These are phyloP conservation scores for Jaltomata sinuosa DNA, from an alignment of 257 asterid species.

Conservation along the genomic window DNA sequence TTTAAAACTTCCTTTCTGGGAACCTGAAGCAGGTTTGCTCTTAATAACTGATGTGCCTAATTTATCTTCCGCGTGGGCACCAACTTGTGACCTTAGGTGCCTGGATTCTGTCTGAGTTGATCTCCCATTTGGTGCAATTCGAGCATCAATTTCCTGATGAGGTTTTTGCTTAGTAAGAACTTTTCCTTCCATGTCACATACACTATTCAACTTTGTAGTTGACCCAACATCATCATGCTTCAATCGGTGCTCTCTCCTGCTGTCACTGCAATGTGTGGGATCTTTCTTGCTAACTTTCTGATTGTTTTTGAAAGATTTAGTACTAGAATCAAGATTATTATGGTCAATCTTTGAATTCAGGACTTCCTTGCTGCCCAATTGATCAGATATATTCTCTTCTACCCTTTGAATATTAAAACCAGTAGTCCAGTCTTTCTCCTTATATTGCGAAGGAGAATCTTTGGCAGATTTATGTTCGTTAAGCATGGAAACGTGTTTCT, in stretches of 20 bases:
- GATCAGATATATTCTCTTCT: constrained; percentile 16
- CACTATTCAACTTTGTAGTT: constrained; percentile 12
- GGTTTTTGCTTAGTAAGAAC: constrained; percentile 6
- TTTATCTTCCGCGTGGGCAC: constrained; percentile 30
- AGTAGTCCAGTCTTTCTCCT: constrained; percentile 9
- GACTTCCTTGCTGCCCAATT: constrained; percentile 17
- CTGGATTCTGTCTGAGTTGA: constrained; percentile 21
- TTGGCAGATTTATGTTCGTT: constrained; percentile 20
- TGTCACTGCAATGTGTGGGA: constrained; percentile 24
- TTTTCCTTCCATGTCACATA: constrained; percentile 13
- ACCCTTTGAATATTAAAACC: constrained; percentile 6
- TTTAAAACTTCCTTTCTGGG: constrained; percentile 28
- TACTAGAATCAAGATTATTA: constrained; percentile 16
- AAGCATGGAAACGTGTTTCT: constrained; percentile 1
- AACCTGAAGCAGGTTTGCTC: constrained; percentile 28
- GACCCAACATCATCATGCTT: constrained; percentile 21
- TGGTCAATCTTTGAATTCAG: constrained; percentile 20
- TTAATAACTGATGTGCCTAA: constrained; percentile 20
- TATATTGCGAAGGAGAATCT: constrained; percentile 15
- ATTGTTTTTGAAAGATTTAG: constrained; percentile 22
- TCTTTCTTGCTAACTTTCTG: constrained; percentile 25
- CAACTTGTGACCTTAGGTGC: constrained; percentile 31
- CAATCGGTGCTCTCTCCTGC: constrained; percentile 23
- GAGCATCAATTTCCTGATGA: constrained; percentile 19
- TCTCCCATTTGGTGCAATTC: constrained; percentile 14